Evolutionary conservation across 208 protist species (phyloP).

Genomic region (Crithidia thermophila): DNA sequence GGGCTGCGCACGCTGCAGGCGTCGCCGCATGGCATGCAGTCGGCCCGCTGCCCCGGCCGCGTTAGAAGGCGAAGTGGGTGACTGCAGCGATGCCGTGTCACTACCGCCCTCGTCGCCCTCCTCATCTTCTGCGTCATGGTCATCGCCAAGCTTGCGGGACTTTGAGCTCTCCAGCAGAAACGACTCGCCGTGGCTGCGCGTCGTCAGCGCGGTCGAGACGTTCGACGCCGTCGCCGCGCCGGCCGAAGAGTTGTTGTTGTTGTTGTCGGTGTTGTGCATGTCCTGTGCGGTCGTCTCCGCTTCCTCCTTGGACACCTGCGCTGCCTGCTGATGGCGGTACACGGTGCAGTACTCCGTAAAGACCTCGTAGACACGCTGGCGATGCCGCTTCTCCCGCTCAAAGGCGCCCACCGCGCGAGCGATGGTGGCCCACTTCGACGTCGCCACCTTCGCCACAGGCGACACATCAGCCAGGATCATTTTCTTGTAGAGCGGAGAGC

Average conservation of each 20-base stretch:
- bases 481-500: constrained; percentile 66
- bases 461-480: constrained; percentile 58
- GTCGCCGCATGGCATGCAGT: not conserved
- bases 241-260: not conserved
- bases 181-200: constrained; percentile 21
- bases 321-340: constrained; percentile 27
- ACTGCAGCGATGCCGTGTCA: not conserved
- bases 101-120: not conserved
- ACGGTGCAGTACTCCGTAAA: constrained; percentile 78
- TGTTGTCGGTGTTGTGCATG: not conserved
- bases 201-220: not conserved
- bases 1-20: not conserved
- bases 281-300: not conserved
- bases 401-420: constrained; percentile 68
- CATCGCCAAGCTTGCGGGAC: not conserved
- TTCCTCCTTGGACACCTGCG: not conserved
- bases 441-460: constrained; percentile 61
- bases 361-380: constrained; percentile 73
- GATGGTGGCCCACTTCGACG: constrained; percentile 68
- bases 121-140: not conserved
- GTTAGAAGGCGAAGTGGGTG: too few relatives aligned
- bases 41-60: too few relatives aligned
- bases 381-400: constrained; percentile 73
- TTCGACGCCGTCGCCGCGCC: not conserved
- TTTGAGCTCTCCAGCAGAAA: constrained; percentile 11